These are phyloP conservation scores for Amphibolis antarctica DNA, from an alignment of 106 monocot species.

Conservation along the genomic window DNA sequence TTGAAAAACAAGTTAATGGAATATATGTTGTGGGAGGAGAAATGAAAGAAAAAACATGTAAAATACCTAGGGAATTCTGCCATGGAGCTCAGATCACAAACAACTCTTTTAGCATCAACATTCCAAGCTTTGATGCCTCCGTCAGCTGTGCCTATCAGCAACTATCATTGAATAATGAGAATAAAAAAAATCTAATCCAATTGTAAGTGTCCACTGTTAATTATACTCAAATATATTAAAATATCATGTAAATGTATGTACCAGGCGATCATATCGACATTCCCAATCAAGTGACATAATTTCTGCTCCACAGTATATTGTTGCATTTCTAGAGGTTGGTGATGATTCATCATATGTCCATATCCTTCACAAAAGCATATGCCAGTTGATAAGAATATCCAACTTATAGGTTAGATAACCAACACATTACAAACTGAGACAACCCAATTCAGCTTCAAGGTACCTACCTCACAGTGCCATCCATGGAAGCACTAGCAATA, in stretches of 20 bases:
- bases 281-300: constrained; percentile 95
- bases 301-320: constrained; percentile 86
- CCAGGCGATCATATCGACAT: constrained; percentile 90
- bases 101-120: constrained; percentile 98
- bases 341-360: constrained; percentile 91
- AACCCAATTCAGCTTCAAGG: neutral
- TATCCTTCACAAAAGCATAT: constrained; percentile 38
- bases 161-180: constrained; percentile 42
- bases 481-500: constrained; percentile 88
- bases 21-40: neutral
- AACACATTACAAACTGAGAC: neutral
- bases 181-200: constrained; percentile 15
- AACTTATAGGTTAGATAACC: neutral
- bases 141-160: constrained; percentile 92
- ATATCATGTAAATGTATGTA: constrained; percentile 26
- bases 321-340: constrained; percentile 91
- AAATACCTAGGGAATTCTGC: constrained; percentile 69
- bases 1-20: neutral
- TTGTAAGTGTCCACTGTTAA: constrained; percentile 6
- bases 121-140: constrained; percentile 99
- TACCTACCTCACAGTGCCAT: constrained; percentile 87
- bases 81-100: constrained; percentile 81
- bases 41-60: neutral
- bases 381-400: neutral
- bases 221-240: neutral